Conservation (phyloP, 192 early-diverging fungal genomes). For the Lobosporangium transversale region DNA sequence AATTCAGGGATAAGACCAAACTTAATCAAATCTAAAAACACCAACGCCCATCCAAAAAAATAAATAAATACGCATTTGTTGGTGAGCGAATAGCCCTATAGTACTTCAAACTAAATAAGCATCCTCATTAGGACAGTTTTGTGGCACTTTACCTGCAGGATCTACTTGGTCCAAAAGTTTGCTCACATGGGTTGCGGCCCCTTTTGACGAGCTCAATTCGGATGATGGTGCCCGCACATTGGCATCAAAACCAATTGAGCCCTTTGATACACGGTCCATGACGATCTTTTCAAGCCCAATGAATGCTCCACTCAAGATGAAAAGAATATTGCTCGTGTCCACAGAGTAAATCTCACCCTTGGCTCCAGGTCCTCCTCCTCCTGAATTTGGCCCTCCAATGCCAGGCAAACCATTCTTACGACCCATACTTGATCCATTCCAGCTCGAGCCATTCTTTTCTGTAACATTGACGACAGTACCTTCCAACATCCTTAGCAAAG, state of each 20-base stretch:
- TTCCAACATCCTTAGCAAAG: slow-evolving; percentile 86
- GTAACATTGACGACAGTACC: slow-evolving; percentile 89
- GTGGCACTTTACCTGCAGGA: slow-evolving; percentile 19
- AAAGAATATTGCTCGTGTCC: slow-evolving; percentile 92
- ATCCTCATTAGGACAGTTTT: too few relatives aligned
- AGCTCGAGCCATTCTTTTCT: slow-evolving; percentile 74
- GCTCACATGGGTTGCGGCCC: slow-evolving; percentile 29
- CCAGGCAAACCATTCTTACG: slow-evolving; percentile 37
- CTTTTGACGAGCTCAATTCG: slow-evolving; percentile 27
- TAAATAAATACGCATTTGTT: too few relatives aligned
- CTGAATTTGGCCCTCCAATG: slow-evolving; percentile 37
- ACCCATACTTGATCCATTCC: slow-evolving; percentile 27
- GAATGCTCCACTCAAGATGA: slow-evolving; percentile 91
- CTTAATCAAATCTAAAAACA: slow-evolving; percentile 75
- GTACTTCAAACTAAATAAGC: too few relatives aligned
- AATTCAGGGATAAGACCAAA: slow-evolving; percentile 93
- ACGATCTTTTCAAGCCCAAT: slow-evolving; percentile 87
- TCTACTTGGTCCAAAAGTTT: slow-evolving; percentile 39
- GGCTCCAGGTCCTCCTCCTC: slow-evolving; percentile 40
- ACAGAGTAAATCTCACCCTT: slow-evolving; percentile 87
- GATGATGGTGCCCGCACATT: slow-evolving; percentile 55
- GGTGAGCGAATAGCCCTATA: too few relatives aligned
- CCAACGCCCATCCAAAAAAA: too few relatives aligned
- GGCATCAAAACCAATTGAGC: slow-evolving; percentile 84
- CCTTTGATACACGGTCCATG: slow-evolving; percentile 79